These are phyloP conservation scores for Penicillium occitanis DNA, from an alignment of 2,329 filamentous ascomycete genomes.

Conservation along the genomic window DNA sequence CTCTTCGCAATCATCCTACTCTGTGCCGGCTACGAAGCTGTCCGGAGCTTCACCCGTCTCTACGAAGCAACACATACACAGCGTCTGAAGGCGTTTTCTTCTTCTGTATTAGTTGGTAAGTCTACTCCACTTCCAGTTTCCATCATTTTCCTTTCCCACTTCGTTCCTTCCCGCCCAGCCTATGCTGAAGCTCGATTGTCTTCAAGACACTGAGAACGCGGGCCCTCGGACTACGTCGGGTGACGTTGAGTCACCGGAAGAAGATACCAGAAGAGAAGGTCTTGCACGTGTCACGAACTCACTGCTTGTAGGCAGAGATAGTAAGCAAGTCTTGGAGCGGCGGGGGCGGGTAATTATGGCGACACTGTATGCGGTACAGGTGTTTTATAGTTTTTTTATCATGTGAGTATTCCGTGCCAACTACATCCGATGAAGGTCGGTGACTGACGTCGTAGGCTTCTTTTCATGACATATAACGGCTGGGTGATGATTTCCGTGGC, in stretches of 20 bases:
- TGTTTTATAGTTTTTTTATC: slow-evolving; percentile 98
- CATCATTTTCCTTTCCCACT: background rate
- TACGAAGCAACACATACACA: slow-evolving; percentile 65
- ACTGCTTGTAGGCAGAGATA: slow-evolving; percentile 72
- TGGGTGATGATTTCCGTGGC: slow-evolving; percentile 94
- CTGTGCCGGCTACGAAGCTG: slow-evolving; percentile 87
- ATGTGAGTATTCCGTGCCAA: slow-evolving; percentile 67
- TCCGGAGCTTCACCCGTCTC: slow-evolving; percentile 72
- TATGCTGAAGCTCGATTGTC: slow-evolving; percentile 26
- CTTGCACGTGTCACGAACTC: slow-evolving; percentile 57
- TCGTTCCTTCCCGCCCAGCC: slow-evolving; percentile 17
- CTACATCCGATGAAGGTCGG: background rate
- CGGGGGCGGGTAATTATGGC: slow-evolving; percentile 77
- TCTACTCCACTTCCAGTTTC: background rate
- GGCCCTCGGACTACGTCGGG: slow-evolving; percentile 21
- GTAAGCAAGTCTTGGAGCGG: slow-evolving; percentile 60
- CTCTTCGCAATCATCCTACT: slow-evolving; percentile 78
- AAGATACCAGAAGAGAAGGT: slow-evolving; percentile 16
- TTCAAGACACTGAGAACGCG: slow-evolving; percentile 40
- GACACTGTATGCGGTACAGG: slow-evolving; percentile 82
- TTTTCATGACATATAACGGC: slow-evolving; percentile 99
- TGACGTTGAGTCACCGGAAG: slow-evolving; percentile 1
- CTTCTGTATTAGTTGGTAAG: slow-evolving; percentile 32
- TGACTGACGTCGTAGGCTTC: slow-evolving; percentile 61
- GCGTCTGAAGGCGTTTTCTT: slow-evolving; percentile 51